These are phyloP conservation scores for Leucocoprinus sp. DNA, from an alignment of 768 basidiomycete species.

Conservation along the genomic window DNA sequence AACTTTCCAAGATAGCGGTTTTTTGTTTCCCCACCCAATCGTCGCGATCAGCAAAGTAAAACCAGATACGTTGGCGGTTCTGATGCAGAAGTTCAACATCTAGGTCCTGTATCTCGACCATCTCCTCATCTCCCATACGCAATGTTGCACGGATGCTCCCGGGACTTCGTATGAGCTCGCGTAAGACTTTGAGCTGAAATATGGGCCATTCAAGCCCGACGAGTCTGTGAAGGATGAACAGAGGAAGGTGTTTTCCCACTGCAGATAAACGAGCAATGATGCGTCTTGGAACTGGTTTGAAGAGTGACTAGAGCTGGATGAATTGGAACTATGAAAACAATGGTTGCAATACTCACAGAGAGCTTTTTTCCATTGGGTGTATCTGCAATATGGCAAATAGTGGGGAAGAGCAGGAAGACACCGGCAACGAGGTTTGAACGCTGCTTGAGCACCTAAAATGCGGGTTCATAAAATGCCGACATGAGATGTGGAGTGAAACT, in stretches of 20 bases:
- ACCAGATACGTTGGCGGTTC: slow-evolving; percentile 29
- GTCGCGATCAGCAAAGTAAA: slow-evolving; percentile 58
- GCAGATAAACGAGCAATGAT: slow-evolving; percentile 38
- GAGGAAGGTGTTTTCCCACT: slow-evolving; percentile 32
- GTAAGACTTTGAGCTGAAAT: slow-evolving; percentile 36
- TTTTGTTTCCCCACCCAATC: slow-evolving; percentile 63
- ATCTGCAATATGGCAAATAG: slow-evolving; percentile 50
- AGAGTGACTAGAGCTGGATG: slow-evolving; percentile 31
- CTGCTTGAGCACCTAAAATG: slow-evolving; percentile 41
- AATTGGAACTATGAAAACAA: not conserved
- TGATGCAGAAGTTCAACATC: slow-evolving; percentile 38
- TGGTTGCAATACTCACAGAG: slow-evolving; percentile 34
- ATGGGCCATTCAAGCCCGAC: slow-evolving; percentile 43
- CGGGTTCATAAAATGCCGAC: not conserved
- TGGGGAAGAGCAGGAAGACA: slow-evolving; percentile 62
- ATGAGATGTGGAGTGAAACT: slow-evolving; percentile 10
- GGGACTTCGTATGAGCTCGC: slow-evolving; percentile 43
- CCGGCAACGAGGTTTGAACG: slow-evolving; percentile 29
- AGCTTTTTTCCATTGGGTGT: slow-evolving; percentile 59
- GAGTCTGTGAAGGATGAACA: slow-evolving; percentile 29
- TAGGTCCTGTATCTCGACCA: slow-evolving; percentile 46
- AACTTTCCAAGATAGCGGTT: slow-evolving; percentile 30
- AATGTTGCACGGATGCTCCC: slow-evolving; percentile 43
- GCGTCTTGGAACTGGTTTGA: slow-evolving; percentile 35
- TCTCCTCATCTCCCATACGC: slow-evolving; percentile 61